These are phyloP conservation scores for Protostelium mycophagum DNA, from an alignment of 78 protist species.

Conservation along the genomic window DNA sequence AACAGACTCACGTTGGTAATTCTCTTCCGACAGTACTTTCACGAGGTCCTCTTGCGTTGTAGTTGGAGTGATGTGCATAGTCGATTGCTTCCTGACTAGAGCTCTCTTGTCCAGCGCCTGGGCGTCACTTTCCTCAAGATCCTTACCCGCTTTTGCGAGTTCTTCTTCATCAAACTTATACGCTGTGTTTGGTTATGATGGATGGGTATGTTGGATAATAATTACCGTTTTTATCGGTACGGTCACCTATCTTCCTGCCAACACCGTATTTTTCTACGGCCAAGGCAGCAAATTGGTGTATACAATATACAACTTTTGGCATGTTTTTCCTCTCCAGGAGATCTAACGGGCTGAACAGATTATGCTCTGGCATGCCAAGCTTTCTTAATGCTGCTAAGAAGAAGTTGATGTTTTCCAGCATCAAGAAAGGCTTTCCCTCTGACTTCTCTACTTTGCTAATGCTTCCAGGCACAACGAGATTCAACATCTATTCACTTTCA, in stretches of 20 bases:
- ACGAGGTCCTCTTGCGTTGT: not conserved
- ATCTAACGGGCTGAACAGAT: conserved; percentile 49
- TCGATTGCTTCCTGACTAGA: not conserved
- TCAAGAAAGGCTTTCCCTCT: conserved; percentile 32
- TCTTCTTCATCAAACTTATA: not conserved
- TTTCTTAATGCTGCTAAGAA: conserved; percentile 51
- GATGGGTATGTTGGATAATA: not conserved
- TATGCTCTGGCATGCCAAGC: conserved; percentile 35
- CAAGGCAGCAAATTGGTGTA: not conserved
- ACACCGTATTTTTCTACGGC: not conserved
- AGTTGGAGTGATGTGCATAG: not conserved
- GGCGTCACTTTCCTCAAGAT: not conserved
- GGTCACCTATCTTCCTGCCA: not conserved
- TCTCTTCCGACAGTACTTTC: not conserved
- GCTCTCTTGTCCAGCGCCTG: not conserved
- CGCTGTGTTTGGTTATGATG: not conserved
- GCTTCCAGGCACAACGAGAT: conserved; percentile 47
- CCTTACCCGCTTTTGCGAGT: not conserved
- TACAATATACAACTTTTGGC: conserved; percentile 54
- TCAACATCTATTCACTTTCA: not conserved
- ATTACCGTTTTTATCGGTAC: not conserved
- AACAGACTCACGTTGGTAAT: not conserved
- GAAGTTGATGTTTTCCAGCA: conserved; percentile 59
- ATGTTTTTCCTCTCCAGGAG: conserved; percentile 60
- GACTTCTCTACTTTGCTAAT: conserved; percentile 33